Conservation (phyloP, 257 asterid species). For the Asclepias syriaca region DNA sequence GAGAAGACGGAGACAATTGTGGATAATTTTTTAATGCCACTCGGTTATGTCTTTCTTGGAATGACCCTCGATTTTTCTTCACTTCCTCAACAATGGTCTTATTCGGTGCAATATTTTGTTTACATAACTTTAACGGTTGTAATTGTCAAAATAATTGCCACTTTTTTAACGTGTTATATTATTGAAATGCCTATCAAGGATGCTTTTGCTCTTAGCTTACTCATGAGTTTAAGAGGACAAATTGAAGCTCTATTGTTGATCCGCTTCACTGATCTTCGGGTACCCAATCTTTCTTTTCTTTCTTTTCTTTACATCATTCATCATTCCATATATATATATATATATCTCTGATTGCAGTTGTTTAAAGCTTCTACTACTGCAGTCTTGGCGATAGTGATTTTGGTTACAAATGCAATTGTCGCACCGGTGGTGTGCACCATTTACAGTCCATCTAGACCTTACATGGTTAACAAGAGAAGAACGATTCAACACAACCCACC, state of each 20-base stretch:
- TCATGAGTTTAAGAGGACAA: conserved; percentile 72
- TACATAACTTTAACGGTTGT: conserved; percentile 33
- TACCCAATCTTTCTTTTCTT: conserved; percentile 1
- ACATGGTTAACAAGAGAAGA: conserved; percentile 62
- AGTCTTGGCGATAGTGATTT: conserved; percentile 43
- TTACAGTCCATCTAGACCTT: conserved; percentile 74
- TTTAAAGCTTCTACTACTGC: conserved; percentile 42
- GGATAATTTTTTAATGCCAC: conserved; percentile 58
- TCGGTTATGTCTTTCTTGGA: conserved; percentile 52
- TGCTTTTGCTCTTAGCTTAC: conserved; percentile 57
- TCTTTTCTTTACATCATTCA: no score
- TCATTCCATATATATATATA: no score
- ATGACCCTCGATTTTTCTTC: conserved; percentile 36
- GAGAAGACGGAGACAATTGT: conserved; percentile 73
- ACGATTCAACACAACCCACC: conserved; percentile 64
- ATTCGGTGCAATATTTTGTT: conserved; percentile 36
- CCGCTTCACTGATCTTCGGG: conserved; percentile 69
- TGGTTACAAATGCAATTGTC: conserved; percentile 35
- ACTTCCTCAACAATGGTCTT: conserved; percentile 39
- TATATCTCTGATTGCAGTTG: conserved; percentile 36
- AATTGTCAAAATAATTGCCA: conserved; percentile 33
- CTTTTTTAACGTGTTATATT: conserved; percentile 32
- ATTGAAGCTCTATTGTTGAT: conserved; percentile 56
- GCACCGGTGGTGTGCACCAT: conserved; percentile 49
- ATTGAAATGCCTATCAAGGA: conserved; percentile 49